Base-by-base conservation (phyloP, 148 eudicot genomes). In the Fagopyrum esculentum region DNA sequence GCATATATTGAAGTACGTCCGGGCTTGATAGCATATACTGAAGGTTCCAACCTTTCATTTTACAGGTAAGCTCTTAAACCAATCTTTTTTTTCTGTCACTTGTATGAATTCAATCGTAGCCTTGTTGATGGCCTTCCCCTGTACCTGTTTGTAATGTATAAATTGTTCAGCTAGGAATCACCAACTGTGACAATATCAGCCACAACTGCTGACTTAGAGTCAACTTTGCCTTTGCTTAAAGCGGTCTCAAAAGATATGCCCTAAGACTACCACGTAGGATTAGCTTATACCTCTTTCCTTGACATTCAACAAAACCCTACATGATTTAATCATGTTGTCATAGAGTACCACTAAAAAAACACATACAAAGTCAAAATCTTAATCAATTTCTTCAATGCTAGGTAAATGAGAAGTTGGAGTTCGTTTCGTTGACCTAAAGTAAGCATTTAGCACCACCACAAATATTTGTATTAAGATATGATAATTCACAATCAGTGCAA, bases 151-250 rank as follows among this genome's bases (percentile, higher is more conserved):
- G 26, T 22, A 22, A 22, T 22, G 26, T 22, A 22, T 22, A 89
- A 78, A 86, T 79, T 86, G 40, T 22, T 0, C 0, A 95, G 88
- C 98, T 97, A 95, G 15, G 98, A 84, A 81, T 92, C 98, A 77
- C 98, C 99, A 73, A 95, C 50, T 75, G 91, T 88, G 78, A 92
- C 83, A 80, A 90, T 84, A 87, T 95, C 98, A 85, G 99, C 99
- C 55, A 91, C 83, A 76, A 69, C 60, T 59, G 87, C 89, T 70
- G 98, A 89, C 82, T 81, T 92, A 52, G 84, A 75, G 78, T 85
- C 69, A 69, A 80, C 45, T 8, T 79, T 79, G 40, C 82, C 88
- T 79, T 88, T 84, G 30, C 55, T 78, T 40, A 75, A 77, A 71
- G 92, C 79, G 60, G 60, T 87, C 81, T 89, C 97, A 75, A 84